phyloP scores from a whole-genome alignment of 176 grass and related monocot genomes.

The Hyparrhenia diplandra region DNA sequence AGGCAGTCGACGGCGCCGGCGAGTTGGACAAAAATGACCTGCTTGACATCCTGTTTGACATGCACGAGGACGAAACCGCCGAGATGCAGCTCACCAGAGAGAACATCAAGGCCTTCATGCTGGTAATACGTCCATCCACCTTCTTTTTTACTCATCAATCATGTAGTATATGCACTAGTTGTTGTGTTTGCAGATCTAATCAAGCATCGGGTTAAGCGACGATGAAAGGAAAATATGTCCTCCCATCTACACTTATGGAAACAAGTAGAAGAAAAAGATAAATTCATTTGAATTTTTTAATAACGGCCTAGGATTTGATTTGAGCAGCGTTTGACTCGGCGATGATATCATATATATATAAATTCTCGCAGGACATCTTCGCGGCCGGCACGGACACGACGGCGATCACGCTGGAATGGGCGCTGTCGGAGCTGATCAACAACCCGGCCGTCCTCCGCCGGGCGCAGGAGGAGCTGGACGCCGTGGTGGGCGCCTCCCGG shows the following conservation, averaged over 20 bases:
- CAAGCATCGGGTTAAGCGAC: too few species aligned
- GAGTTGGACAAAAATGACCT: constrained; percentile 17
- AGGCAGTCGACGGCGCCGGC: background rate
- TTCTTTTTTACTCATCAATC: too few species aligned
- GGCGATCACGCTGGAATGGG: constrained; percentile 65
- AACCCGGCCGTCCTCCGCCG: constrained; percentile 35
- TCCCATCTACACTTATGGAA: too few species aligned
- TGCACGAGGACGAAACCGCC: constrained; percentile 42
- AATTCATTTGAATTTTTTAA: too few species aligned
- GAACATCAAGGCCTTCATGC: constrained; percentile 64
- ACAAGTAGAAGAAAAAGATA: too few species aligned
- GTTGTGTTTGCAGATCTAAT: too few species aligned
- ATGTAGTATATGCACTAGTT: too few species aligned
- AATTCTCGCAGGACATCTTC: constrained; percentile 51
- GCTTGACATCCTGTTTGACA: constrained; percentile 50
- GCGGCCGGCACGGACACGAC: constrained; percentile 64
- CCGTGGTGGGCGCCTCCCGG: constrained; percentile 39
- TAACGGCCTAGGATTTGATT: too few species aligned
- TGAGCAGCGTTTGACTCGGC: too few species aligned
- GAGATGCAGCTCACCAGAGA: constrained; percentile 51
- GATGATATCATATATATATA: too few species aligned
- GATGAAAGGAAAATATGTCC: too few species aligned
- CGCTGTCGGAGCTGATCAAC: constrained; percentile 66
- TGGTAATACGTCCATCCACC: too few species aligned
- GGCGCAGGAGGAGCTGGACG: constrained; percentile 42